Percentiles rank a stretch among this genome's conserved stretches.
phyloP scores from a whole-genome alignment of 257 asterid genomes.

The Datura wrightii region DNA sequence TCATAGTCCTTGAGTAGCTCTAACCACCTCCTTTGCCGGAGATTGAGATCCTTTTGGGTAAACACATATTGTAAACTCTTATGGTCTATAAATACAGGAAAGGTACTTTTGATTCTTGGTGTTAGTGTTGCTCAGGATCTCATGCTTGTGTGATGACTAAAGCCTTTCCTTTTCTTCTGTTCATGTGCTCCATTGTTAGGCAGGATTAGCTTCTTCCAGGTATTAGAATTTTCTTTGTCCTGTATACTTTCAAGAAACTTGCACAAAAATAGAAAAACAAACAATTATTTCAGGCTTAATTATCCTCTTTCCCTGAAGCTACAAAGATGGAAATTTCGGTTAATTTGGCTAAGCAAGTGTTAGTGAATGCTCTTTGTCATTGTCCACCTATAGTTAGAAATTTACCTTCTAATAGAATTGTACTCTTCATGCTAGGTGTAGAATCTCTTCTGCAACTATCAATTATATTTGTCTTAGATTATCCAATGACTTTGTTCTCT shows the following conservation, averaged over 20 bases:
- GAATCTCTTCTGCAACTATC: not conserved
- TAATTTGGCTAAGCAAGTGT: not conserved
- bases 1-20: too few species aligned
- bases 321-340: not conserved
- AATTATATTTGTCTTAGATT: not conserved
- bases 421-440: not conserved
- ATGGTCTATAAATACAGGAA: slow-evolving; percentile 28
- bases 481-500: not conserved
- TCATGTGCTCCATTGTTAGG: slow-evolving; percentile 38
- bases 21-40: too few species aligned
- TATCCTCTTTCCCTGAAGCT: not conserved
- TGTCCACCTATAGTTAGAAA: not conserved
- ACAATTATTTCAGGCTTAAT: not conserved
- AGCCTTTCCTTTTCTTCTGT: slow-evolving; percentile 34
- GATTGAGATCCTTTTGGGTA: too few species aligned
- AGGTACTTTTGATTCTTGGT: slow-evolving; percentile 49
- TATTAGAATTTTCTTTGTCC: slow-evolving; percentile 35
- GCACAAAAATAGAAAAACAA: not conserved
- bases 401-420: not conserved
- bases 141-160: slow-evolving; percentile 10
- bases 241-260: not conserved
- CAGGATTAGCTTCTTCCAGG: slow-evolving; percentile 90
- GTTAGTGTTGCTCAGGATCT: slow-evolving; percentile 1
- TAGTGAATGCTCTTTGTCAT: slow-evolving; percentile 7
- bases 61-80: too few species aligned